A percentile compares a stretch with the other conserved stretches of the same genome.
These are phyloP conservation scores for Cudoniella acicularis DNA, from an alignment of 495 filamentous ascomycete genomes.

Conservation along the genomic window DNA sequence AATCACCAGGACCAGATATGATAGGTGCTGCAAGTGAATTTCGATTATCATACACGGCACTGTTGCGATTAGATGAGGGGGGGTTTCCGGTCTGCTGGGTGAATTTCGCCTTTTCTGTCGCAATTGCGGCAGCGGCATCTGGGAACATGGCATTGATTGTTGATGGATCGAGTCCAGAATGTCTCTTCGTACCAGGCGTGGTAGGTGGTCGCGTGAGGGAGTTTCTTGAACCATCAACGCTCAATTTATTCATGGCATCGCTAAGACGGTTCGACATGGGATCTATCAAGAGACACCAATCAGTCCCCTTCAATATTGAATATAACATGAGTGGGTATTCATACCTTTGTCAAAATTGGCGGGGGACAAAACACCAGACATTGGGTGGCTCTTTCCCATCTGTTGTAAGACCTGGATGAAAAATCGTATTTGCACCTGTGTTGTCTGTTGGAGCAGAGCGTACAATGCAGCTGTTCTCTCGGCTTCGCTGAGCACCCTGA, in stretches of 20 bases:
- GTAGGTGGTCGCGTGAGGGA: constrained; percentile 72
- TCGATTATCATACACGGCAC: constrained; percentile 76
- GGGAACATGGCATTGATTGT: constrained; percentile 99
- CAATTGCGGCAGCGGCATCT: constrained; percentile 94
- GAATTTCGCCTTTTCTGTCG: constrained; percentile 95
- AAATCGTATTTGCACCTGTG: constrained; percentile 97
- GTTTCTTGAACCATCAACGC: constrained; percentile 78
- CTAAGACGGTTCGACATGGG: constrained; percentile 95
- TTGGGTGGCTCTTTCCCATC: constrained; percentile 96
- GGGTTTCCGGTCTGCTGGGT: constrained; percentile 89
- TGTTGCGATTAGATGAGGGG: constrained; percentile 90
- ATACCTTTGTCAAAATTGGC: constrained; percentile 96
- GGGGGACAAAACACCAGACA: constrained; percentile 93
- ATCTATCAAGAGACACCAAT: constrained; percentile 51
- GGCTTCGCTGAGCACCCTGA: constrained; percentile 92
- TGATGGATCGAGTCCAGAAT: constrained; percentile 85
- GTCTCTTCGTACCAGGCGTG: constrained; percentile 75
- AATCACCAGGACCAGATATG: constrained; percentile 54
- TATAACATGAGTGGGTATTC: constrained; percentile 23
- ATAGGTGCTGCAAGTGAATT: constrained; percentile 66
- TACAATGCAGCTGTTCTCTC: constrained; percentile 94
- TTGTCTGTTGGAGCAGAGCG: constrained; percentile 94
- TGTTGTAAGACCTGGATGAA: constrained; percentile 98
- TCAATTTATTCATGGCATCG: constrained; percentile 96
- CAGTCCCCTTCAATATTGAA: constrained; percentile 3